Base-by-base conservation (phyloP, 2,329 filamentous ascomycete genomes). In the Colletotrichum falcatum region DNA sequence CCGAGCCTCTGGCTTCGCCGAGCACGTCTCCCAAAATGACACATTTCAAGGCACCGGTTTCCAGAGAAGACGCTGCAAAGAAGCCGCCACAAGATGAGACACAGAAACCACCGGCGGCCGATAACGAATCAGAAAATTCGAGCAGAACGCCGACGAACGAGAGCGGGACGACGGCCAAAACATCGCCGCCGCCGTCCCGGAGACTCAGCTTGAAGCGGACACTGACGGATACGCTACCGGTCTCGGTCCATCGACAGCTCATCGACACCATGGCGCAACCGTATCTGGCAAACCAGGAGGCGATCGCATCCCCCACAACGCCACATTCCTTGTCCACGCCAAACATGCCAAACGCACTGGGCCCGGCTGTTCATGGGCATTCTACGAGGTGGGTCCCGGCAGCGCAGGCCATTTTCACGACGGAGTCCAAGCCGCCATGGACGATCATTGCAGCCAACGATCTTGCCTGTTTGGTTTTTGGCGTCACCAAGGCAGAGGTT, bases 361-460 rank as follows among this genome's bases (percentile, higher is more conserved):
- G 84, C 14, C 84, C 91, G 20, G 84, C 87, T 12, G 87, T 93
- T n/a, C 95, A 98, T 80, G 92, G 92, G 11, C 95, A 98, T 81
- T 92, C 94, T 68, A 96, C 93, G 76, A 90, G 96, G 79, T 97
- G 94, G 90, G 91, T 93, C 18, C 94, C 94, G 9, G 93, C 94
- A 51, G 93, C 95, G 6, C 96, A 99, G 80, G 96, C 96, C 63
- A 98, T 99, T 67, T 99, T 99, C 79, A 97, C 95, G 9, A 99
- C 96, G n/a, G 94, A 97, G 80, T 88, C 93, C 18, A 90, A 92
- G 73, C 89, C 94, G 11, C 96, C 95, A 3, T 99, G 94, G 93
- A 99, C 95, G 1, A 98, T 99, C 70, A 88, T 98, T 63, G 94
- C 96, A 3, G 96, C 96, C 60, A 99, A 99, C 78, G 96, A 99